These are phyloP conservation scores for Lunularia cruciata DNA, from an alignment of 225 moss, liverwort and hornwort genomes.

Conservation along the genomic window DNA sequence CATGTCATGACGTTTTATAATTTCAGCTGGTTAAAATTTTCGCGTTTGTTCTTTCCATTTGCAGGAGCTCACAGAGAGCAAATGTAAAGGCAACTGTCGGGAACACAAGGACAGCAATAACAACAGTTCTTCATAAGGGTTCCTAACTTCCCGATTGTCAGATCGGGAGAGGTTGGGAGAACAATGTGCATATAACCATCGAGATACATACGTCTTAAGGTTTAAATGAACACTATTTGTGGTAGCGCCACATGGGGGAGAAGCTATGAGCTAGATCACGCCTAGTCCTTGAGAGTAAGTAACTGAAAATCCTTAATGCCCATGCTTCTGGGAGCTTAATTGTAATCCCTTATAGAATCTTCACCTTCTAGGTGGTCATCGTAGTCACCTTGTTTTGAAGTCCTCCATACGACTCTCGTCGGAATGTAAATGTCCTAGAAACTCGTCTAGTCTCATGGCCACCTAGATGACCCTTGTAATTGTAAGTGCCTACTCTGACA, in stretches of 20 bases:
- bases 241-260: conserved; percentile 32
- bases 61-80: conserved; percentile 50
- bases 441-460: conserved; percentile 14
- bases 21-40: not conserved
- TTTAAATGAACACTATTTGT: conserved; percentile 22
- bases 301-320: conserved; percentile 25
- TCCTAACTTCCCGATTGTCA: conserved; percentile 8
- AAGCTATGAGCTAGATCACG: conserved; percentile 19
- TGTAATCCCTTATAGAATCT: conserved; percentile 36
- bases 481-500: conserved; percentile 16
- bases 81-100: conserved; percentile 44
- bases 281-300: conserved; percentile 22
- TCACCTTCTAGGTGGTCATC: conserved; percentile 18
- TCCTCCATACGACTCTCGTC: conserved; percentile 17
- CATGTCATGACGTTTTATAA: too few relatives aligned
- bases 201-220: conserved; percentile 27
- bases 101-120: conserved; percentile 34
- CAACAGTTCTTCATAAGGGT: conserved; percentile 13
- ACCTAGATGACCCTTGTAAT: conserved; percentile 18
- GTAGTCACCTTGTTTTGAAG: conserved; percentile 23
- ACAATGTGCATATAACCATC: conserved; percentile 36
- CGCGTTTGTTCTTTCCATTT: not conserved
- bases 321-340: conserved; percentile 31
- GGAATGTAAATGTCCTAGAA: conserved; percentile 29
- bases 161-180: conserved; percentile 29